Evolutionary conservation across 1,284 basidiomycete genomes (phyloP).

Genomic region (Leccinum cinnamomeum): DNA sequence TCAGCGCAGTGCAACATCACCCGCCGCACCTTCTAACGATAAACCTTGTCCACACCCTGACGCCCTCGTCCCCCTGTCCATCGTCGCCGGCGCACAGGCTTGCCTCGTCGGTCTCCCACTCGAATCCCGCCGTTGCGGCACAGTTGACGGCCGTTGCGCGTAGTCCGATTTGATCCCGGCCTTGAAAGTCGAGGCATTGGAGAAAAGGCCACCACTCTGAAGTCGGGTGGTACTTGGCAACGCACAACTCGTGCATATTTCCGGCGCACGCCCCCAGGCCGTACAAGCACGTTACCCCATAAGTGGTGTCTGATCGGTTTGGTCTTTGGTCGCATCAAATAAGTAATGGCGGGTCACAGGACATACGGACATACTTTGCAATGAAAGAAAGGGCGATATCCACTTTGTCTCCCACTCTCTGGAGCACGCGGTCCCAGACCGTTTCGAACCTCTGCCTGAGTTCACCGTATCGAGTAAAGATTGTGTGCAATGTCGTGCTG

Average conservation of each 20-base stretch:
- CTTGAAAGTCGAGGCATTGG: slow-evolving; percentile 75
- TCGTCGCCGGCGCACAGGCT: slow-evolving; percentile 59
- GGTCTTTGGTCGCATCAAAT: slow-evolving; percentile 44
- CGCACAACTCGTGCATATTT: slow-evolving; percentile 84
- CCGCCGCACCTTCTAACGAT: slow-evolving; percentile 2
- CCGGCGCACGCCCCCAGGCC: slow-evolving; percentile 81
- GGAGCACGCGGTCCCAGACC: slow-evolving; percentile 72
- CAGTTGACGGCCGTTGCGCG: slow-evolving; percentile 68
- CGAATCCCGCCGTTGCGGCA: slow-evolving; percentile 59
- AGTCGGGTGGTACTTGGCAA: slow-evolving; percentile 53
- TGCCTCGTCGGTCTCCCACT: slow-evolving; percentile 65
- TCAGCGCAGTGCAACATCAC: slow-evolving; percentile 26
- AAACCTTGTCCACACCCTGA: slow-evolving; percentile 27
- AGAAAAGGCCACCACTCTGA: slow-evolving; percentile 72
- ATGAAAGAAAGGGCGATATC: slow-evolving; percentile 73
- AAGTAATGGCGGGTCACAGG: slow-evolving; percentile 1
- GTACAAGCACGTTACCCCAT: slow-evolving; percentile 79
- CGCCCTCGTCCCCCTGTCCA: slow-evolving; percentile 62
- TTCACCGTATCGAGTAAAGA: slow-evolving; percentile 62
- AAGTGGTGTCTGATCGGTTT: slow-evolving; percentile 61
- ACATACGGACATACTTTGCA: slow-evolving; percentile 50
- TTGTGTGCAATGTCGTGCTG: slow-evolving; percentile 56
- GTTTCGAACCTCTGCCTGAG: slow-evolving; percentile 69
- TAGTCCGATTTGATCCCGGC: slow-evolving; percentile 61
- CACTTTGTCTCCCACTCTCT: slow-evolving; percentile 62